phyloP scores from a whole-genome alignment of 164 flowering plant genomes.

The Cinnamomum chago region DNA sequence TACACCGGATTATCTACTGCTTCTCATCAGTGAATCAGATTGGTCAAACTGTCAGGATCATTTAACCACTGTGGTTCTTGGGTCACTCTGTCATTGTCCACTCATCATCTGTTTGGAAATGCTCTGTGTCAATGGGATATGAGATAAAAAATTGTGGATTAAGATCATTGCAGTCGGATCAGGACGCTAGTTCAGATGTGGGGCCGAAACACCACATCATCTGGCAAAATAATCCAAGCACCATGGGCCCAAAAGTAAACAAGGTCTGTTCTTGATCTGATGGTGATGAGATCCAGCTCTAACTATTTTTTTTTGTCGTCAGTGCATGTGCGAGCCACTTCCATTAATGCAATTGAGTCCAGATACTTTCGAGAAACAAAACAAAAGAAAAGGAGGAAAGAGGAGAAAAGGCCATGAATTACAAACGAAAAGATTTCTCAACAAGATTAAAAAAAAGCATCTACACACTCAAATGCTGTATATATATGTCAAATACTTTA shows the following conservation, averaged over 20 bases:
- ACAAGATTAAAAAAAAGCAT: no score
- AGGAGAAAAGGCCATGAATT: not conserved
- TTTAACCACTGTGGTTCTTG: no score
- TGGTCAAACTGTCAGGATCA: no score
- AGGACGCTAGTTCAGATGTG: not conserved
- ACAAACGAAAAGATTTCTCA: not conserved
- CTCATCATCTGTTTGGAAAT: no score
- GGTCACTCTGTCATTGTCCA: no score
- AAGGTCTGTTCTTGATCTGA: not conserved
- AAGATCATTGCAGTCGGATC: not conserved
- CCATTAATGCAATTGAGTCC: not conserved
- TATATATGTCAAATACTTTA: no score
- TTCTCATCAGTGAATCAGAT: no score
- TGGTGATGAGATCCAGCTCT: not conserved
- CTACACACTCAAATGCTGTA: no score
- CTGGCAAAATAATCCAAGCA: not conserved
- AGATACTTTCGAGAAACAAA: not conserved
- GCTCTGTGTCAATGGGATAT: no score
- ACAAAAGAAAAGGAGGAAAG: not conserved
- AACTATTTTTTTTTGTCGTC: not conserved
- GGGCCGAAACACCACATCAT: not conserved
- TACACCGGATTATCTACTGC: no score
- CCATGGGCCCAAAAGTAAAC: not conserved
- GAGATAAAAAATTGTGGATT: no score
- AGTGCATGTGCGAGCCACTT: not conserved